Evolutionary conservation across 2,329 filamentous ascomycete genomes (phyloP).

Genomic region (Fusarium cicatricum): DNA sequence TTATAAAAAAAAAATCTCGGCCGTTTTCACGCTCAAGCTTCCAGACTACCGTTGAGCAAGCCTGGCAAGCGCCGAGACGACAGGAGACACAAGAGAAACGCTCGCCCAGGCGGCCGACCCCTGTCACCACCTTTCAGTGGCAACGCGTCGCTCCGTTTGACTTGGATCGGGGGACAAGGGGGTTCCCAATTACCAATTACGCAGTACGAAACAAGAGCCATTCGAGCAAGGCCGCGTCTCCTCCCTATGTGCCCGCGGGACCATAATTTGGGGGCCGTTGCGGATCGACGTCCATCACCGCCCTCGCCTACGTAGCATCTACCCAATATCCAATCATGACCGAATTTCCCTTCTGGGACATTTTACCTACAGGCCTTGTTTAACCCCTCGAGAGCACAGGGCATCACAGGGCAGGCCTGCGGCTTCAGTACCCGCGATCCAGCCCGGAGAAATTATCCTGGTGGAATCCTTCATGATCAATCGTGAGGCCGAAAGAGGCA

Average conservation of each 20-base stretch:
- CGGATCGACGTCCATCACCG: conserved; percentile 15
- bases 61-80: conserved; percentile 20
- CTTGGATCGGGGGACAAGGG: conserved; percentile 8
- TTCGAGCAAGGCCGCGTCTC: too few species aligned
- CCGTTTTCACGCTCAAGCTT: conserved; percentile 24
- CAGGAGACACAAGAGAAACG: conserved; percentile 9
- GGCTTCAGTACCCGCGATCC: conserved; percentile 23
- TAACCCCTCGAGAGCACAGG: conserved; percentile 12
- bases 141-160: conserved; percentile 26
- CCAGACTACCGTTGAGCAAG: not conserved
- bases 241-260: too few species aligned
- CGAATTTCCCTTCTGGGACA: conserved; percentile 1
- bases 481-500: conserved; percentile 6
- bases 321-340: not conserved
- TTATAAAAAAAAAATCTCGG: not conserved
- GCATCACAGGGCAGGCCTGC: conserved; percentile 16
- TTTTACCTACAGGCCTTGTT: conserved; percentile 21
- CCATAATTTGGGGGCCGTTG: conserved; percentile 17
- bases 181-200: not conserved
- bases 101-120: conserved; percentile 30
- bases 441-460: conserved; percentile 30
- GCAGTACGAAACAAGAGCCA: too few species aligned
- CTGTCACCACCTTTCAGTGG: conserved; percentile 25
- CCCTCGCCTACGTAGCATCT: conserved; percentile 9
- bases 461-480: conserved; percentile 18